Evolutionary conservation across 2,329 filamentous ascomycete genomes (phyloP).

Genomic region (Talaromyces sp.): DNA sequence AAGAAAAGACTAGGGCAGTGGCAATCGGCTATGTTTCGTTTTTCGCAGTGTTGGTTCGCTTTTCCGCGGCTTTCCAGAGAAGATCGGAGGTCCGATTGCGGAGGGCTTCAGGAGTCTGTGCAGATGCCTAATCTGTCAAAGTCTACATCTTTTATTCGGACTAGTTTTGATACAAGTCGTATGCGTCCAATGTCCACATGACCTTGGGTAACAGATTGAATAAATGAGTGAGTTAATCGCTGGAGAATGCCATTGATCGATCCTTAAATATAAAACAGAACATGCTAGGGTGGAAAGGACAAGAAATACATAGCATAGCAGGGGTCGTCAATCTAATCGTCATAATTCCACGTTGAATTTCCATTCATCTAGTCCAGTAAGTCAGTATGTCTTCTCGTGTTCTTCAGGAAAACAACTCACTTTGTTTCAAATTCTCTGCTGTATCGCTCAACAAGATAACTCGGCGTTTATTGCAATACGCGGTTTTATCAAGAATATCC

Average conservation of each 20-base stretch:
- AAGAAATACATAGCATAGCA: background rate
- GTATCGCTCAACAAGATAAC: constrained; percentile 89
- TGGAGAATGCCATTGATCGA: background rate
- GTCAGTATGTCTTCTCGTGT: background rate
- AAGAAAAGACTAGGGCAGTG: background rate
- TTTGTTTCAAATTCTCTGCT: constrained; percentile 81
- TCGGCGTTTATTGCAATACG: constrained; percentile 89
- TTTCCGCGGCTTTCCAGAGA: background rate
- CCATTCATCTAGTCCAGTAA: constrained; percentile 37
- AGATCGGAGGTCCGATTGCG: background rate
- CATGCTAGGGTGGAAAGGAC: background rate
- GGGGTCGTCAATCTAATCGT: constrained; percentile 2
- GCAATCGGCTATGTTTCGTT: background rate
- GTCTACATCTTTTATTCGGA: background rate
- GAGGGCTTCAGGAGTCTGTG: background rate
- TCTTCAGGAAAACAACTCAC: constrained; percentile 46
- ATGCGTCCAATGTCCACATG: background rate
- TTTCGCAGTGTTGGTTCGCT: background rate
- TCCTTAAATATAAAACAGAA: background rate
- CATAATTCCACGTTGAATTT: constrained; percentile 43
- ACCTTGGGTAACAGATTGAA: background rate
- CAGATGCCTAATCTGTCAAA: too few species aligned
- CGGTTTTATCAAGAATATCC: constrained; percentile 97
- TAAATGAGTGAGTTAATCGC: background rate
- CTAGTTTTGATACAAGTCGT: too few species aligned